Percentiles rank a stretch among this genome's conserved stretches.
Evolutionary conservation across 2,329 filamentous ascomycete genomes (phyloP).

Genomic region (Aspergillus thermomutatus): DNA sequence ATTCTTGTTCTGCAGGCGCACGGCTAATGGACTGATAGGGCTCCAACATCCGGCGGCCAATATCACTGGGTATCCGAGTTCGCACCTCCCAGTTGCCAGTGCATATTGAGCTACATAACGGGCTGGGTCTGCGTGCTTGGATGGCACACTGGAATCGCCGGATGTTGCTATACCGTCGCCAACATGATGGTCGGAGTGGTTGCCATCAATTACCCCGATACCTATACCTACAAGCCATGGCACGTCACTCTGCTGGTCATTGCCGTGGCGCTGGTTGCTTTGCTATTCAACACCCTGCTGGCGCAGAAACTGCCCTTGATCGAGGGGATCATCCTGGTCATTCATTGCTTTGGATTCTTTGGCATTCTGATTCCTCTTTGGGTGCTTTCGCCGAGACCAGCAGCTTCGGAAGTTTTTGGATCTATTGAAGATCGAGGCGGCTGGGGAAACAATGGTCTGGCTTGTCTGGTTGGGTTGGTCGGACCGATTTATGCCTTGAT

Average conservation of each 20-base stretch:
- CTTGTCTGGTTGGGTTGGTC: conserved; percentile 25
- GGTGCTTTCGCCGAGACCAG: conserved; percentile 22
- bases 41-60: conserved; percentile 38
- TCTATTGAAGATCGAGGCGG: conserved; percentile 23
- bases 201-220: conserved; percentile 23
- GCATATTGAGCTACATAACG: conserved; percentile 30
- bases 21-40: conserved; percentile 16
- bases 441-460: conserved; percentile 26
- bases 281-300: conserved; percentile 28
- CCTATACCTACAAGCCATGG: conserved; percentile 26
- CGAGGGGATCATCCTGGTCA: conserved; percentile 27
- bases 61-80: conserved; percentile 36
- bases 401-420: conserved; percentile 25
- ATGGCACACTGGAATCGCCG: conserved; percentile 27
- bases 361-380: conserved; percentile 26
- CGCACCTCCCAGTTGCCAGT: conserved; percentile 30
- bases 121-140: conserved; percentile 32
- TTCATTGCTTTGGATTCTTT: conserved; percentile 32
- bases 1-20: not conserved
- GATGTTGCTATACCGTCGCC: conserved; percentile 24
- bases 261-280: conserved; percentile 19
- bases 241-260: conserved; percentile 28
- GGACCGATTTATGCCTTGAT: conserved; percentile 20
- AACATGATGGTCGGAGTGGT: conserved; percentile 35
- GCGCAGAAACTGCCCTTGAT: conserved; percentile 26